Conservation (phyloP, 2,329 filamentous ascomycete genomes). For the Rhinocladiella similis region DNA sequence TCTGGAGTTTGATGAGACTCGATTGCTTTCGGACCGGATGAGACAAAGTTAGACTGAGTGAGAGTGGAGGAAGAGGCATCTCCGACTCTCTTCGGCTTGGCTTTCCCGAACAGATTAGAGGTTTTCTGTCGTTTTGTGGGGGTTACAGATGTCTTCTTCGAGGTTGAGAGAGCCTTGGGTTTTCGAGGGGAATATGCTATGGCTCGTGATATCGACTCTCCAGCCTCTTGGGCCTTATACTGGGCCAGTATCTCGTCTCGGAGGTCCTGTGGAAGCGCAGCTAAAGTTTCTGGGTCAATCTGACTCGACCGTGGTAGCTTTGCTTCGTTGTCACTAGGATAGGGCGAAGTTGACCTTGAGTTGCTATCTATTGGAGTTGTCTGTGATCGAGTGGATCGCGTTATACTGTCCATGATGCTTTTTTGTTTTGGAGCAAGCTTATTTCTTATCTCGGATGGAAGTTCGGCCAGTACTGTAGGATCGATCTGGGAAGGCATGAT, state of each 20-base stretch:
- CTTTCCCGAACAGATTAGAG: constrained; percentile 40
- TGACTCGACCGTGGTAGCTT: constrained; percentile 67
- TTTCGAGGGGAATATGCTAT: constrained; percentile 52
- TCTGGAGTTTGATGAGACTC: constrained; percentile 25
- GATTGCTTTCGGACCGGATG: constrained; percentile 29
- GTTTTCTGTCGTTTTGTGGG: constrained; percentile 65
- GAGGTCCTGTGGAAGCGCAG: constrained; percentile 80
- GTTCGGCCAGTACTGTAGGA: constrained; percentile 74
- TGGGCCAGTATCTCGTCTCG: constrained; percentile 78
- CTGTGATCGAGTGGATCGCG: constrained; percentile 1
- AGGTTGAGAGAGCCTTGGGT: constrained; percentile 38
- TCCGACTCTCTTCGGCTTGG: constrained; percentile 53
- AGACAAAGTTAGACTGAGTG: constrained; percentile 72
- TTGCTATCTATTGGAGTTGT: constrained; percentile 13
- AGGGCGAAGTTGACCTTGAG: constrained; percentile 38
- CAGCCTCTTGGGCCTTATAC: constrained; percentile 55
- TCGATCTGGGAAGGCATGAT: constrained; percentile 81
- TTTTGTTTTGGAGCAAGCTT: constrained; percentile 65
- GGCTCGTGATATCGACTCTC: constrained; percentile 44
- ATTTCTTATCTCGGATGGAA: constrained; percentile 79
- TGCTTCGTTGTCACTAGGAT: constrained; percentile 35
- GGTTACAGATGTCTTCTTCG: constrained; percentile 52
- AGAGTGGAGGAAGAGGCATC: constrained; percentile 60
- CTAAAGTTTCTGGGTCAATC: constrained; percentile 80
- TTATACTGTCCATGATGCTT: constrained; percentile 18